These are phyloP conservation scores for Komagataella mondaviorum DNA, from an alignment of 805 yeast genomes.

Conservation along the genomic window DNA sequence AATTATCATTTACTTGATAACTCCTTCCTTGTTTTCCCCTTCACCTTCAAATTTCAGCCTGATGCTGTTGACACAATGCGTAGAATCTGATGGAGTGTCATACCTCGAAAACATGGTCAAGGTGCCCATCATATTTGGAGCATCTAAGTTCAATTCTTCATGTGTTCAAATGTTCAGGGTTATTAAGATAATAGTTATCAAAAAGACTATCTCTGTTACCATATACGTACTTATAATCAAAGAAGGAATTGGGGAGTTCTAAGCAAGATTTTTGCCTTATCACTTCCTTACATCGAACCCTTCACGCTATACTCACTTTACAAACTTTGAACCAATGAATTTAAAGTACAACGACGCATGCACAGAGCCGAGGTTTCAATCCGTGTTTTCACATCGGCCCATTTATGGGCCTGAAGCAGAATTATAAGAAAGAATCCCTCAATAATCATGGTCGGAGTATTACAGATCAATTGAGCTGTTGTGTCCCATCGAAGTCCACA, in stretches of 20 bases:
- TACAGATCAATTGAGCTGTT: background rate
- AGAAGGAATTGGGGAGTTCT: background rate
- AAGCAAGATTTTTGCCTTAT: background rate
- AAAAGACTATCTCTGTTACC: no score
- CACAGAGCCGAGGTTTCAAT: background rate
- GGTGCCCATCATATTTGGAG: no score
- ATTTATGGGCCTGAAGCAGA: background rate
- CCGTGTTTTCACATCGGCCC: background rate
- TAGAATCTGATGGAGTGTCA: constrained; percentile 68
- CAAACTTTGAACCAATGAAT: background rate
- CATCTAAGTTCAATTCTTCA: constrained; percentile 8
- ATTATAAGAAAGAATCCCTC: background rate
- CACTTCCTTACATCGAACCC: background rate
- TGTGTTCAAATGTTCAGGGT: no score
- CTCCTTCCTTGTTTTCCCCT: no score
- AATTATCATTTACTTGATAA: no score
- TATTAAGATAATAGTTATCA: no score
- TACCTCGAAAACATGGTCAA: no score
- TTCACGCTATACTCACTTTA: background rate
- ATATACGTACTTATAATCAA: background rate
- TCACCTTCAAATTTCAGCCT: constrained; percentile 33
- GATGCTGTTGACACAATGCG: constrained; percentile 91
- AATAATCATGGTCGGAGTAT: background rate
- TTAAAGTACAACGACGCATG: background rate
- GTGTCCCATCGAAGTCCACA: background rate